These are phyloP conservation scores for Plasmodium falciparum DNA, from an alignment of 169 alveolate species.

Conservation along the genomic window DNA sequence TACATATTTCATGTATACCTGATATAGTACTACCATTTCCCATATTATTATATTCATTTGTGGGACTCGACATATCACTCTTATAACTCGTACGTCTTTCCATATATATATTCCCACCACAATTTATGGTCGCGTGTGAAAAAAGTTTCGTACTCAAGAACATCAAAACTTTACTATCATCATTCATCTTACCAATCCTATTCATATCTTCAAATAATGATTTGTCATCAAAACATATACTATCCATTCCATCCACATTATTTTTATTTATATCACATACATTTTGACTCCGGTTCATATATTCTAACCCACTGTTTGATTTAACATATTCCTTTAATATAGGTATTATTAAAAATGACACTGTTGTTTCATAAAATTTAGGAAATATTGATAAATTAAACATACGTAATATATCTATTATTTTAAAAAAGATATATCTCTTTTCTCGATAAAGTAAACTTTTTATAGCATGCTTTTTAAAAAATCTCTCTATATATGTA, in stretches of 20 bases:
- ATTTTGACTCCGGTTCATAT: background rate
- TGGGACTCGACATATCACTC: no score
- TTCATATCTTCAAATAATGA: background rate
- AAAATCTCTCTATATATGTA: slow-evolving; percentile 23
- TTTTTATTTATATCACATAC: background rate
- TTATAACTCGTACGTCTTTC: no score
- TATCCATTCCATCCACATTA: no score
- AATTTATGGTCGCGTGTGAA: slow-evolving; percentile 6
- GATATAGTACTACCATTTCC: no score
- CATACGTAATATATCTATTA: slow-evolving; percentile 13
- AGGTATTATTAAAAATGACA: slow-evolving; percentile 31
- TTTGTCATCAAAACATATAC: no score
- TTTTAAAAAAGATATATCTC: slow-evolving; percentile 45
- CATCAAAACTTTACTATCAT: slow-evolving; percentile 10
- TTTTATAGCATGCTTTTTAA: slow-evolving; percentile 24
- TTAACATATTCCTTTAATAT: slow-evolving; percentile 23
- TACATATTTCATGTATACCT: background rate
- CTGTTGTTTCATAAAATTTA: slow-evolving; percentile 22
- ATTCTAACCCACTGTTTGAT: background rate
- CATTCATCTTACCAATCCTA: background rate
- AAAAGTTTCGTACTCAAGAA: slow-evolving; percentile 23
- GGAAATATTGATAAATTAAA: slow-evolving; percentile 1
- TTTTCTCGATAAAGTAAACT: slow-evolving; percentile 44
- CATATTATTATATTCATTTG: no score
- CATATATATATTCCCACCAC: background rate